These are phyloP conservation scores for Gossypium herbaceum DNA, from an alignment of 345 rosid genomes.

Conservation along the genomic window DNA sequence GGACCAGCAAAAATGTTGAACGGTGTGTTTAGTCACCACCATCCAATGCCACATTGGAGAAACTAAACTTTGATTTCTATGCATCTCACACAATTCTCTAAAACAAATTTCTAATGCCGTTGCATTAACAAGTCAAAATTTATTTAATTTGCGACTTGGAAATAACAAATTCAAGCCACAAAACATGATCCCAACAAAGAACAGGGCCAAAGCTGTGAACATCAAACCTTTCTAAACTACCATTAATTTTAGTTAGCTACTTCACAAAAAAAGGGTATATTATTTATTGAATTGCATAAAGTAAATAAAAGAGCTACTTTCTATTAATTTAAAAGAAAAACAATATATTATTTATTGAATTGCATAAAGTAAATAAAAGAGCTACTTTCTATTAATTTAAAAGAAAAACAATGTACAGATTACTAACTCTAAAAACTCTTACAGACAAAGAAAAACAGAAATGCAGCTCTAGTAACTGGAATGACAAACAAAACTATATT, in stretches of 20 bases:
- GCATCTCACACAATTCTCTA: no score
- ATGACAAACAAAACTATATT: not conserved
- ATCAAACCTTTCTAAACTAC: not conserved
- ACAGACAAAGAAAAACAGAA: not conserved
- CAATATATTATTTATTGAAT: no score
- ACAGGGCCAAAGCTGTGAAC: not conserved
- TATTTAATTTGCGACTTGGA: not conserved
- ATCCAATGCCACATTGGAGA: not conserved
- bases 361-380: not conserved
- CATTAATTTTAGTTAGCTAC: not conserved
- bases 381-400: not conserved
- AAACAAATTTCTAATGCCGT: no score
- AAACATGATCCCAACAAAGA: conserved; percentile 2
- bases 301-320: not conserved
- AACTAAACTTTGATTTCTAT: not conserved
- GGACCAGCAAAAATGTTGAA: not conserved
- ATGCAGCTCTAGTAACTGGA: not conserved
- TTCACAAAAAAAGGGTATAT: not conserved
- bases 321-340: not conserved
- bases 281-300: not conserved
- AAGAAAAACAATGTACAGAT: not conserved
- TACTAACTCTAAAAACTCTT: not conserved
- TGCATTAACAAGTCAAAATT: not conserved
- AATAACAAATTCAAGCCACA: conserved; percentile 1
- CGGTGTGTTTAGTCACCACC: not conserved